Base-by-base conservation (phyloP, 108 stramenopile species). In the Nitzschia sp. region DNA sequence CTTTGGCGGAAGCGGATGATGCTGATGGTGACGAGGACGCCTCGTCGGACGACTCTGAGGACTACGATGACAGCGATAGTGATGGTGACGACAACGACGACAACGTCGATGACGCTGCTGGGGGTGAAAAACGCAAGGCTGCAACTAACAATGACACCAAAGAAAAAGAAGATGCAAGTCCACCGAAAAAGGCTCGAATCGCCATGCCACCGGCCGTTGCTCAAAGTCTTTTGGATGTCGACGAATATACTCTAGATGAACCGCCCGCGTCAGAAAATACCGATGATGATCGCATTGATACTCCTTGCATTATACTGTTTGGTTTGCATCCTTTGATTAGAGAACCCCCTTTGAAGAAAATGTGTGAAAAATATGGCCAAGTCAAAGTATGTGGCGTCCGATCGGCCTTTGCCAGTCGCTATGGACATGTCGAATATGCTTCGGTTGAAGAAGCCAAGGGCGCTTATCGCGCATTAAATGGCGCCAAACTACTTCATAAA, bases 311-410 rank as follows among this genome's bases (percentile, higher is more conserved):
- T 5, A 69, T 69, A 32, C 45, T 69, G 11, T 69, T 69, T 69
- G 68, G 68, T n/a, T 45, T 69, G 46, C 68, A 69, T 69, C 68
- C 68, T 2, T 23, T 69, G 3, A 47, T 69, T 31, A 23, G n/a
- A 46, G 68, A 57, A 47, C 21, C 42, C 3, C 68, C 68, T 1
- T 29, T 58, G 27, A 46, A 59, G 21, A 69, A 69, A 36, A 46
- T 69, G 29, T 54, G 54, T 0, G 68, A 69, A 46, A 38, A 69
- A 2, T 69, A 69, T 30, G 68, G 68, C 19, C 34, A 24, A 25
- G 46, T 69, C 45, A 1, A 45, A 28, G 38, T 45, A 6, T 19
- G 57, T 15, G 56, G 54, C 24, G 68, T 69, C 13, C 68, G 68
- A 25, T 69, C 68, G 1, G 57, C 68, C 27, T 69, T 69, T 47